Conservation (phyloP, 768 basidiomycete species). For the Dictyophora rubrovolvata region DNA sequence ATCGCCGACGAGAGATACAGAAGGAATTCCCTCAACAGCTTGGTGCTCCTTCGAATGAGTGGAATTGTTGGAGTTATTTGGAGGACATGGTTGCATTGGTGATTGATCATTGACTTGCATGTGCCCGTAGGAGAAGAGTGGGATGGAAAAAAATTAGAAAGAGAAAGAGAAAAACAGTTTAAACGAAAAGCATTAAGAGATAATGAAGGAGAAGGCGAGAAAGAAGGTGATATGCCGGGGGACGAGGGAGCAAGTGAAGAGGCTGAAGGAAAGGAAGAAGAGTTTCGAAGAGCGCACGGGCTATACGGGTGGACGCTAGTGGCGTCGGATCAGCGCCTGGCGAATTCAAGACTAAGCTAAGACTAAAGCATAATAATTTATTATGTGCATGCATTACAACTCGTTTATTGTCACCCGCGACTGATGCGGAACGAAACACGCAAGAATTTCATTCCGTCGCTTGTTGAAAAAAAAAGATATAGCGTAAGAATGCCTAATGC, state of each 20-base stretch:
- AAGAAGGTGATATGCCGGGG: constrained; percentile 15
- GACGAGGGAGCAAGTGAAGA: constrained; percentile 14
- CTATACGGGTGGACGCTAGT: not conserved
- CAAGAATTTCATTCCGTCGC: not conserved
- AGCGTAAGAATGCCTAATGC: not conserved
- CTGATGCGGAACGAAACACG: not conserved
- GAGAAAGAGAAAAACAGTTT: constrained; percentile 21
- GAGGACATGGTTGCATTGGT: constrained; percentile 7
- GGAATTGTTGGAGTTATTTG: constrained; percentile 11
- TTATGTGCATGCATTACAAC: not conserved
- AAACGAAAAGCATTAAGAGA: constrained; percentile 14
- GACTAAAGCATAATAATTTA: not conserved
- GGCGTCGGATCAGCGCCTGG: constrained; percentile 10
- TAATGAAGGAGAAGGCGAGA: constrained; percentile 11
- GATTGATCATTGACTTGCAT: constrained; percentile 21
- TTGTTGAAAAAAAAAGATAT: too few relatives aligned
- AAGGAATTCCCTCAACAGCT: constrained; percentile 62
- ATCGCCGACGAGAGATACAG: constrained; percentile 61
- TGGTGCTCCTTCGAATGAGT: constrained; percentile 46
- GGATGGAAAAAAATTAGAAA: constrained; percentile 13
- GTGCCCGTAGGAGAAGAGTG: constrained; percentile 24
- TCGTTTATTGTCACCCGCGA: not conserved
- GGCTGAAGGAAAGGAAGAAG: constrained; percentile 11
- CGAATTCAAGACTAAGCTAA: not conserved
- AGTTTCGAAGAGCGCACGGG: constrained; percentile 6